phyloP scores from a whole-genome alignment of 352 stramenopile species.

The Phytophthora nicotianae region DNA sequence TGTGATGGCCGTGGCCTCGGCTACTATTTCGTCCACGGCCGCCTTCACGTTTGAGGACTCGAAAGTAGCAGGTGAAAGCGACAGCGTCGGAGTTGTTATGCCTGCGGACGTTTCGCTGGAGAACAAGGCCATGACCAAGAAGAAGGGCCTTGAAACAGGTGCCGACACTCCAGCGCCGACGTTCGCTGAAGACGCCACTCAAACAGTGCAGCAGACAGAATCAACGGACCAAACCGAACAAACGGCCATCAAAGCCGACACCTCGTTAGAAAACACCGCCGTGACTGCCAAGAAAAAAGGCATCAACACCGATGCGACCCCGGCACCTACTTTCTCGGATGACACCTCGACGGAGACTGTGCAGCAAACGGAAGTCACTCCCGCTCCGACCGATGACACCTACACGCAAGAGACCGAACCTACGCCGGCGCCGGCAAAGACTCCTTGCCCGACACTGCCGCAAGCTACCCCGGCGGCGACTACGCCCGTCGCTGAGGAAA shows the following conservation, averaged over 20 bases:
- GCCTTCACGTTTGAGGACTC: constrained; percentile 35
- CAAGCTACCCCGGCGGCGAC: constrained; percentile 10
- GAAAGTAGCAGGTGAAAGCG: constrained; percentile 28
- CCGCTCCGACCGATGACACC: constrained; percentile 22
- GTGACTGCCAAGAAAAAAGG: constrained; percentile 21
- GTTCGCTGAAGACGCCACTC: constrained; percentile 11
- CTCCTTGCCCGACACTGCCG: constrained; percentile 21
- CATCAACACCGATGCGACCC: constrained; percentile 23
- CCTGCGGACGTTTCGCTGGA: constrained; percentile 23
- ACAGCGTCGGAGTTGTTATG: constrained; percentile 29
- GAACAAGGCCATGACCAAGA: constrained; percentile 21
- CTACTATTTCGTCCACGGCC: constrained; percentile 16
- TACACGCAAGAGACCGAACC: constrained; percentile 15
- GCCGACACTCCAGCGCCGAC: constrained; percentile 18
- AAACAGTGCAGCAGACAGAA: constrained; percentile 13
- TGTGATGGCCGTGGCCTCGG: constrained; percentile 30
- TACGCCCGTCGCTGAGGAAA: neutral
- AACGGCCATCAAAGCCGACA: constrained; percentile 16
- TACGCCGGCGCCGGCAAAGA: constrained; percentile 21
- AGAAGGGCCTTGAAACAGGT: constrained; percentile 17
- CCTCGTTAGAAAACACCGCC: constrained; percentile 9
- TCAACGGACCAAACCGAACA: constrained; percentile 8
- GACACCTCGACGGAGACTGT: constrained; percentile 18
- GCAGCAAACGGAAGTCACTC: constrained; percentile 24
- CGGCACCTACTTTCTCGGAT: constrained; percentile 26